Conservation (phyloP, 2,329 filamentous ascomycete species). For the Claviceps pazoutovae region DNA sequence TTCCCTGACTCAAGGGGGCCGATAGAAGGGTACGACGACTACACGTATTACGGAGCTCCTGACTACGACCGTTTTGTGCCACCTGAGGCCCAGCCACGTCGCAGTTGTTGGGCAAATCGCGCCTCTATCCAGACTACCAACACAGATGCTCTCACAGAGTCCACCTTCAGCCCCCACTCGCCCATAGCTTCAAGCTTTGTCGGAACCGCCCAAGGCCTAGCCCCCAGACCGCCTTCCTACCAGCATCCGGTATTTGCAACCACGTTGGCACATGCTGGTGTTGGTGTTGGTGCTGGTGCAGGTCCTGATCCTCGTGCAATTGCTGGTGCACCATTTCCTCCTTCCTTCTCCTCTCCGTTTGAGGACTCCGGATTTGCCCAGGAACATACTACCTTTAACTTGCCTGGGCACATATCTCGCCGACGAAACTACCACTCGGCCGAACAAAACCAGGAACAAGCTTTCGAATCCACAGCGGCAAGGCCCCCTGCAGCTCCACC, state of each 20-base stretch:
- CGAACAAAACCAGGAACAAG: constrained; percentile 22
- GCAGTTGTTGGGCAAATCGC: constrained; percentile 34
- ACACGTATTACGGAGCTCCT: constrained; percentile 3
- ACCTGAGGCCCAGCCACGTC: constrained; percentile 24
- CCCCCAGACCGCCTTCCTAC: constrained; percentile 45
- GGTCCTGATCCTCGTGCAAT: not conserved
- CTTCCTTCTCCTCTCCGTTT: not conserved
- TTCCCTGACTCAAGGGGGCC: constrained; percentile 29
- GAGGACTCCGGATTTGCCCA: constrained; percentile 7
- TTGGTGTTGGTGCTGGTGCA: not conserved
- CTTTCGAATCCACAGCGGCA: constrained; percentile 13
- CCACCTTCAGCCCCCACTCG: constrained; percentile 44
- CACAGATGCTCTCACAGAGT: constrained; percentile 42
- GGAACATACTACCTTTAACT: constrained; percentile 22
- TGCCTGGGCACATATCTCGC: constrained; percentile 7
- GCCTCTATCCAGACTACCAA: constrained; percentile 40
- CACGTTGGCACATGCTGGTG: constrained; percentile 11
- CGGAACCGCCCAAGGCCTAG: constrained; percentile 34
- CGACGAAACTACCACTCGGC: constrained; percentile 11
- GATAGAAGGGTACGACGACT: constrained; percentile 5
- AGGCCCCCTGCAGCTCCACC: constrained; percentile 41
- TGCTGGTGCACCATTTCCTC: not conserved
- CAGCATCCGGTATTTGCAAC: constrained; percentile 24
- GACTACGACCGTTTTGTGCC: constrained; percentile 8
- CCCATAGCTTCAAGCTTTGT: constrained; percentile 37